Evolutionary conservation across 1,284 basidiomycete species (phyloP), one percentile per base, ranked within the genome.

Genomic region (Tremellales sp.): DNA sequence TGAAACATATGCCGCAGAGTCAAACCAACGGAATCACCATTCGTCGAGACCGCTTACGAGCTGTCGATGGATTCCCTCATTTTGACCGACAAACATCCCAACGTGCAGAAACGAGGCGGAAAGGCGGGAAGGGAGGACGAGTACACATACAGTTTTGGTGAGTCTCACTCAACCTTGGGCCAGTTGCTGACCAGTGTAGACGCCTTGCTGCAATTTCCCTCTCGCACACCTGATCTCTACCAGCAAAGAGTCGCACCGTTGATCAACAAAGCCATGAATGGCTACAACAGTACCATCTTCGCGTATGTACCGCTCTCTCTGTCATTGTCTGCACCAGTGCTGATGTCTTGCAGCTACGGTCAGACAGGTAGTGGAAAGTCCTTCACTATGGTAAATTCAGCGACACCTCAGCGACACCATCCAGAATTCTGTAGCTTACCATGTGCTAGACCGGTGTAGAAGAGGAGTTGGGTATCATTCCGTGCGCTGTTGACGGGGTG

Each of bases 281-380:
- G 80, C 0, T 82, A 78, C 73, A 81, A 81, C 61, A 78, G 74
- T 35, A 80, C 79, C 1, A 76, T 77, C 40, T 77, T 77, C 56
- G 73, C 73, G 47, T 67, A 24, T 48, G 63, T 59, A 29, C 35
- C 27, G 2, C 24, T 13, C n/a, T 25, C 21, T 17, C 45, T 33
- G 26, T 12, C 25, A 40, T n/a, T n/a, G n/a, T n/a, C n/a, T n/a
- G n/a, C n/a, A 40, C 26, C 27, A 13, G 7, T 23, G 31, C 31
- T 45, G 27, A 36, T 12, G 36, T 4, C 24, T 37, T 21, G 25
- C 50, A 65, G 61, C 11, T 75, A 77, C 41, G 76, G 76, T 29
- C 75, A 76, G 45, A 78, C 77, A 10, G 76, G 75, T 3, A 72
- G 68, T 47, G 77, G 77, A 35, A 78, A 78, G 54, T 77, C 76